These are phyloP conservation scores for Moniliella sp. DNA, from an alignment of 1,284 basidiomycete species.

Conservation along the genomic window DNA sequence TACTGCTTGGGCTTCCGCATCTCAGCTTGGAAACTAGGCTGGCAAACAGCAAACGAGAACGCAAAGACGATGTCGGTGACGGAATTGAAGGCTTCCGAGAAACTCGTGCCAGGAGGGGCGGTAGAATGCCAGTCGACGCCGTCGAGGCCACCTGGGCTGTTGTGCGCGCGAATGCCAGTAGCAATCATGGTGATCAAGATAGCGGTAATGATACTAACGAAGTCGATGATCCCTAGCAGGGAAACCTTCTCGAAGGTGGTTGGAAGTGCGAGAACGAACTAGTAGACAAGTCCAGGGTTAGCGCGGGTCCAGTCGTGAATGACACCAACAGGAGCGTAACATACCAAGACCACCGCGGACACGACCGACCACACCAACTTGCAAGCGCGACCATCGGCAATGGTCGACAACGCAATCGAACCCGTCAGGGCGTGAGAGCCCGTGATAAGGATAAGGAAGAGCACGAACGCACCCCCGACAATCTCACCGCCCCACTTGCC, in stretches of 20 bases:
- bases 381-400: conserved; percentile 13
- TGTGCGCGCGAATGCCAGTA: conserved; percentile 9
- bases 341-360: conserved; percentile 13
- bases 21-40: conserved; percentile 22
- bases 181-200: conserved; percentile 19
- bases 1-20: conserved; percentile 20
- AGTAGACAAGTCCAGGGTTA: not conserved
- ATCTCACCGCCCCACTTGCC: conserved; percentile 14
- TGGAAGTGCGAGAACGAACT: conserved; percentile 15
- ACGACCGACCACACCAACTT: conserved; percentile 16
- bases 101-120: conserved; percentile 8
- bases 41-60: conserved; percentile 23
- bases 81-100: conserved; percentile 1
- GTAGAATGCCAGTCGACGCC: conserved; percentile 13
- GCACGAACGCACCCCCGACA: conserved; percentile 1
- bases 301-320: not conserved
- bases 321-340: not conserved
- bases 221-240: conserved; percentile 24
- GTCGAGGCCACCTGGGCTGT: conserved; percentile 4
- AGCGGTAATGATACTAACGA: conserved; percentile 16
- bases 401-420: conserved; percentile 14
- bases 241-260: conserved; percentile 20
- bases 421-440: conserved; percentile 24
- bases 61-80: conserved; percentile 24
- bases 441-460: conserved; percentile 3